Percentiles rank a stretch among this genome's conserved stretches.
Evolutionary conservation across 257 asterid species (phyloP).

Genomic region (Anisodus tanguticus): DNA sequence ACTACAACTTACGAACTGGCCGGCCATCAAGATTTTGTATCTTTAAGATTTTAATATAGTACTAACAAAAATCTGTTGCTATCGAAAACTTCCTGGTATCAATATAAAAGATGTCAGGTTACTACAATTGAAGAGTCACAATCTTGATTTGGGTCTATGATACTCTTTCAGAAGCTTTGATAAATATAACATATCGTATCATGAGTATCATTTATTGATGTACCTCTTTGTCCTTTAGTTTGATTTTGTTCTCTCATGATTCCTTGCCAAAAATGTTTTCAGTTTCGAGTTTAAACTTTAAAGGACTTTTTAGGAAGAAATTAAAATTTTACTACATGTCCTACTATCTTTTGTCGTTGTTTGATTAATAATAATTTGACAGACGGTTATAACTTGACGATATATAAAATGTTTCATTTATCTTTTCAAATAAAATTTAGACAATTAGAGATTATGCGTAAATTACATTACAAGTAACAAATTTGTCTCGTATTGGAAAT

Average conservation of each 20-base stretch:
- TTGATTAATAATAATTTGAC: not conserved
- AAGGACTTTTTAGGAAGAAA: not conserved
- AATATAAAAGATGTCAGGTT: not conserved
- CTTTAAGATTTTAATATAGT: not conserved
- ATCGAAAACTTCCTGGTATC: not conserved
- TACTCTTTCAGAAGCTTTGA: not conserved
- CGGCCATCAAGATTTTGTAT: not conserved
- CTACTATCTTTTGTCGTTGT: not conserved
- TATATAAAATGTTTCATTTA: not conserved
- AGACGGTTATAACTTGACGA: not conserved
- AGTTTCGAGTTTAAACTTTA: not conserved
- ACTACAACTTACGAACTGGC: not conserved
- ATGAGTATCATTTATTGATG: not conserved
- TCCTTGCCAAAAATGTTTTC: not conserved
- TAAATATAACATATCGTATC: not conserved
- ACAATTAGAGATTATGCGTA: not conserved
- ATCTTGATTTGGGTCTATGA: not conserved
- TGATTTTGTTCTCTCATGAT: not conserved
- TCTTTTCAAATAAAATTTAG: not conserved
- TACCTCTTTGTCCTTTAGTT: conserved; percentile 9
- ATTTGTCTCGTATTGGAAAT: too few relatives aligned
- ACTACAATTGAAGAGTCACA: conserved; percentile 12
- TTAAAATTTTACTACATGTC: not conserved
- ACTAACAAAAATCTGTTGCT: not conserved
- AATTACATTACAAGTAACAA: not conserved